These are phyloP conservation scores for Phlebiopsis flavidoalba DNA, from an alignment of 768 basidiomycete genomes.

Conservation along the genomic window DNA sequence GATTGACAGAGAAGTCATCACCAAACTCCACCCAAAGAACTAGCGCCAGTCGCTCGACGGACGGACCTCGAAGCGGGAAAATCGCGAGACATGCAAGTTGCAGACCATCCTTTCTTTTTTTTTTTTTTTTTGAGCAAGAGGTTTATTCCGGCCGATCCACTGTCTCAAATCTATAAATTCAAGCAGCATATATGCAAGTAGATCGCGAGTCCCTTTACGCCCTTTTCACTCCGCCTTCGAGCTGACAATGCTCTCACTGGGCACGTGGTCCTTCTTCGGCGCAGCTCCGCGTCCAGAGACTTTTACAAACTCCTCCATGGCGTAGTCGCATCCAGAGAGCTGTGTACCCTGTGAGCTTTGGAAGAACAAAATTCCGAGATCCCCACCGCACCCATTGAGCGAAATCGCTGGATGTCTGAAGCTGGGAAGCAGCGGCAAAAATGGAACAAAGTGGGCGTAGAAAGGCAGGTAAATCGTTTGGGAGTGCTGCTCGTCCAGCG, in stretches of 20 bases:
- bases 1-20: not conserved
- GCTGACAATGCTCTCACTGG: not conserved
- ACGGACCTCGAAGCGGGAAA: not conserved
- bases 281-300: slow-evolving; percentile 51
- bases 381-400: slow-evolving; percentile 57
- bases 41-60: not conserved
- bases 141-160: not conserved
- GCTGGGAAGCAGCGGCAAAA: slow-evolving; percentile 57
- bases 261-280: slow-evolving; percentile 45
- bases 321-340: slow-evolving; percentile 64
- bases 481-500: slow-evolving; percentile 77
- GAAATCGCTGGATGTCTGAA: slow-evolving; percentile 71
- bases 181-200: not conserved
- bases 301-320: slow-evolving; percentile 68
- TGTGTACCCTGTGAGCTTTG: slow-evolving; percentile 21
- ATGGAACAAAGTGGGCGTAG: slow-evolving; percentile 57
- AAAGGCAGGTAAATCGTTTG: slow-evolving; percentile 69
- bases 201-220: not conserved
- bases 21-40: not conserved
- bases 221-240: slow-evolving; percentile 9
- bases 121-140: not conserved
- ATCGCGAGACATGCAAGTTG: not conserved
- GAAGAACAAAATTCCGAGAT: not conserved
- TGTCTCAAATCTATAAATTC: not conserved
- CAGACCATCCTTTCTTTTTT: too few relatives aligned